A percentile compares a stretch with the other conserved stretches of the same genome.
These are phyloP conservation scores for Lachancea quebecensis DNA, from an alignment of 805 yeast species.

Conservation along the genomic window DNA sequence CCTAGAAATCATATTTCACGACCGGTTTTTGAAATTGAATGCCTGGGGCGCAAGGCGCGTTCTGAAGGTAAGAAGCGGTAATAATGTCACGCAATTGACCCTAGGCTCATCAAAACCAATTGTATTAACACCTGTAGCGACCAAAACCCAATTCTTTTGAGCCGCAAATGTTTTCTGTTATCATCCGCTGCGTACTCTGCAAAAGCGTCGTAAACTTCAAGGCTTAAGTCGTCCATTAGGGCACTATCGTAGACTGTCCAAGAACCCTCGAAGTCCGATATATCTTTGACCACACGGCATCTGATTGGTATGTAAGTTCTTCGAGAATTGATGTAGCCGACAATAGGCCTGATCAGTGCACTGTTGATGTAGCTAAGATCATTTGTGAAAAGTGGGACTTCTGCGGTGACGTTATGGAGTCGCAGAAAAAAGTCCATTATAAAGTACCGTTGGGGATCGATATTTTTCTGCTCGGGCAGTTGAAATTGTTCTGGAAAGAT, in stretches of 20 bases:
- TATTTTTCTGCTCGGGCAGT: conserved; percentile 19
- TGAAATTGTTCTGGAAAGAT: conserved; percentile 23
- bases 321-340: conserved; percentile 86
- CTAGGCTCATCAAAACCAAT: conserved; percentile 72
- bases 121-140: conserved; percentile 79
- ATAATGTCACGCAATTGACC: conserved; percentile 44
- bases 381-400: conserved; percentile 79
- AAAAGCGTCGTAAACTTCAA: conserved; percentile 85
- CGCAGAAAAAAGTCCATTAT: conserved; percentile 74
- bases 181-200: conserved; percentile 86
- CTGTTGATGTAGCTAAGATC: conserved; percentile 87
- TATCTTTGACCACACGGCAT: conserved; percentile 71
- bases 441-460: conserved; percentile 44
- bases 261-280: conserved; percentile 85
- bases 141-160: conserved; percentile 90
- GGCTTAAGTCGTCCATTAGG: conserved; percentile 84
- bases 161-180: conserved; percentile 59
- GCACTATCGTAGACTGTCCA: conserved; percentile 94
- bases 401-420: conserved; percentile 80
- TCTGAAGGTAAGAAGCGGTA: neutral
- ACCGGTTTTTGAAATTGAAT: no score
- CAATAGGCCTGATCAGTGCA: conserved; percentile 90
- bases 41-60: no score
- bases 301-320: conserved; percentile 84
- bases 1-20: no score